Base-by-base conservation (phyloP, 169 alveolate genomes). In the Babesia ovis region DNA sequence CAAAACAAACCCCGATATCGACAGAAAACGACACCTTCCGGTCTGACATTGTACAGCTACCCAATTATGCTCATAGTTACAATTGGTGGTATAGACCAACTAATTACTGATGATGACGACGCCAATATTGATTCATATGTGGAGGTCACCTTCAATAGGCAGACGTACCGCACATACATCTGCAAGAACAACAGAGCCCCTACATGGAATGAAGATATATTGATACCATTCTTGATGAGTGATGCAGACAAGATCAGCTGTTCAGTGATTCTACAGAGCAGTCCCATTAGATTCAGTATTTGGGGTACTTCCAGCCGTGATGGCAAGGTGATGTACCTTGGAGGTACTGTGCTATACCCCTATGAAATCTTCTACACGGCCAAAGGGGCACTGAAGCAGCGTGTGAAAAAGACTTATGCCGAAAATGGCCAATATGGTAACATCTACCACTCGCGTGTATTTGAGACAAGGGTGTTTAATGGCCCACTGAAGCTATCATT, bases 271-370 rank as follows among this genome's bases (percentile, higher is more conserved):
- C 35, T 85, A 39, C 74, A 81, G 60, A 79, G 72, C 59, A 83
- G 89, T 23, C 76, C 75, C 41, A 70, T 86, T 16, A 46, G 85
- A 57, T 68, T 86, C 53, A 86, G 77, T 22, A 89, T 86, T 59
- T 86, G 92, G 92, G 92, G 92, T n/a, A 74, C 68, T 54, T 39
- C 85, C 43, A 79, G 74, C 35, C 72, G 51, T 16, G 76, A 60
- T 27, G 41, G 56, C 70, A 66, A 68, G 32, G 70, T 85, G 43
- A 27, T 81, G 23, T 81, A 81, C 62, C 72, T 85, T 14, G 92
- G 92, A 11, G 86, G 87, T 8, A 56, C 79, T 14, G 60, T 64
- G 51, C 62, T 85, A 32, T 57, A 64, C 34, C 86, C 85, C 0
- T 59, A 74, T 42, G 92, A 85, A 76, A 85, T 85, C n/a, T 81